Base-by-base conservation (phyloP, 106 monocot genomes). In the Ottelia alismoides region DNA sequence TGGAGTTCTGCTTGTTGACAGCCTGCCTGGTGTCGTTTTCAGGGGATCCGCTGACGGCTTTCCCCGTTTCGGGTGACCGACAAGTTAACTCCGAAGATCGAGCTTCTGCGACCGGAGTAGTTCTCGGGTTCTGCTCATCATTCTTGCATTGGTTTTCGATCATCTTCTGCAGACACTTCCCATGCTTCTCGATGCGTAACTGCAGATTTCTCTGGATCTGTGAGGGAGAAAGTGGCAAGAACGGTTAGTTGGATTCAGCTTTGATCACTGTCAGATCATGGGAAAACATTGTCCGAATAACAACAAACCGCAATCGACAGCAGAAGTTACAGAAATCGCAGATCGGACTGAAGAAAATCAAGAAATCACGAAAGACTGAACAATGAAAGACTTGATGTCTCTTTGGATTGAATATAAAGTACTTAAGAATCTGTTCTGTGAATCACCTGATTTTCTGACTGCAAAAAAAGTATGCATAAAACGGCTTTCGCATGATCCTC, bases 171-270 rank as follows among this genome's bases (percentile, higher is more conserved):
- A 63, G 63, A 35, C 52, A 52, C 32, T 35, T 63, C 31, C 63
- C 63, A 20, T 63, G 63, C 26, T 63, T 52, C 52, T 63, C 63
- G n/a, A 63, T 63, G 22, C 63, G 30, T 35, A 63, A 31, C 51
- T 63, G 63, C 28, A 63, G 47, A 63, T 63, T 63, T 24, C 63
- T 63, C 45, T 63, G 63, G n/a, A 63, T 63, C 63, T 63, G 63
- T n/a, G 22, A 18, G 28, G 45, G 46, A 26, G 16, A 3, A 22
- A 31, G 12, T 22, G 2, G 24, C 9, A n/a, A 28, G 2, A 22
- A 17, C 51, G n/a, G n/a, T 25, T 5, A 25, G 2, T 52, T 52
- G 2, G 0, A 25, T 52, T 52, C 48, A 48, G n/a, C 2, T 11
- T 3, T 18, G 19, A 48, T 48, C 1, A 14, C 1, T 6, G 10